phyloP scores from a whole-genome alignment of 805 yeast species.

The Pichia exigua region DNA sequence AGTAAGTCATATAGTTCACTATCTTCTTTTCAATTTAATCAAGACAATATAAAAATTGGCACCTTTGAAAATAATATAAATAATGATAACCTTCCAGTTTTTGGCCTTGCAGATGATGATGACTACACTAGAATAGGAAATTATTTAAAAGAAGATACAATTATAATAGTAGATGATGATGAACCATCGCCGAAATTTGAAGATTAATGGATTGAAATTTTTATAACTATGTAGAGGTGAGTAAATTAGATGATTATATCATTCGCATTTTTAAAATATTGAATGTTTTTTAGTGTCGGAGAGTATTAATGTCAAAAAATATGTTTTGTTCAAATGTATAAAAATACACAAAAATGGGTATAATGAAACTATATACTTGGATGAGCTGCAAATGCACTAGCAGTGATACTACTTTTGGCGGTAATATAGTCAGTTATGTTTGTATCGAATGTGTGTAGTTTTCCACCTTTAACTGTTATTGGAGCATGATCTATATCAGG shows the following conservation, averaged over 20 bases:
- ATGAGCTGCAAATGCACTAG: slow-evolving; percentile 9
- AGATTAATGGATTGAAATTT: neutral
- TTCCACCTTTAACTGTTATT: slow-evolving; percentile 1
- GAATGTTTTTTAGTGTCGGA: too few species aligned
- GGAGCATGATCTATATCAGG: slow-evolving; percentile 14
- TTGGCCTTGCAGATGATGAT: neutral
- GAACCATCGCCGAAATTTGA: neutral
- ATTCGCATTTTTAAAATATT: too few species aligned
- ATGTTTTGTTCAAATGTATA: too few species aligned
- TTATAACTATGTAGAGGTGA: too few species aligned
- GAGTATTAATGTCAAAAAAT: neutral
- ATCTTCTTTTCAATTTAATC: neutral
- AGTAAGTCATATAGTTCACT: neutral
- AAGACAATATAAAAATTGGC: neutral
- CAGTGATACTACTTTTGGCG: slow-evolving; percentile 13
- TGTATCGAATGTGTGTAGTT: neutral
- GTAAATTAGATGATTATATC: too few species aligned
- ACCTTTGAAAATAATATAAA: neutral
- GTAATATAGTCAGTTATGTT: slow-evolving; percentile 1
- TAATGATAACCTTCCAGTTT: neutral
- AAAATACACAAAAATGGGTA: neutral
- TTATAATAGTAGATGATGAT: neutral
- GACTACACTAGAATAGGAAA: neutral
- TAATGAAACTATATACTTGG: neutral
- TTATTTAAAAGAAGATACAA: neutral